Conservation (phyloP, 805 yeast genomes). For the Debaryomyces prosopidis region DNA sequence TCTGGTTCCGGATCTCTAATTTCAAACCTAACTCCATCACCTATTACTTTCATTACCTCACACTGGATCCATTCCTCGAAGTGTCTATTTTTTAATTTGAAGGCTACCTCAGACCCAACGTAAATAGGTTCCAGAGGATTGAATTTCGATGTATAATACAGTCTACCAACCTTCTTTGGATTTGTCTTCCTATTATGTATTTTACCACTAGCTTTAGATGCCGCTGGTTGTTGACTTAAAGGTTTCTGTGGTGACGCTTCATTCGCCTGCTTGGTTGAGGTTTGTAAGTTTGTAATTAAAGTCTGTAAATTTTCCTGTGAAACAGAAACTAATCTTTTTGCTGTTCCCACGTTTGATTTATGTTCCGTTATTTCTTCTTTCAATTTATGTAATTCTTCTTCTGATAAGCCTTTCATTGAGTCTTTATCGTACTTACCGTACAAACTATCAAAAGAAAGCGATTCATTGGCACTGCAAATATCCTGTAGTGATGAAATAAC, state of each 20-base stretch:
- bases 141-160: constrained; percentile 53
- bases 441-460: constrained; percentile 48
- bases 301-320: constrained; percentile 48
- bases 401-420: constrained; percentile 20
- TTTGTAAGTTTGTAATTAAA: constrained; percentile 36
- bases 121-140: constrained; percentile 58
- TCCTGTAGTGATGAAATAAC: constrained; percentile 69
- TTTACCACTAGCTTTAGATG: constrained; percentile 2
- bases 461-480: constrained; percentile 61
- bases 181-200: constrained; percentile 15
- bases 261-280: constrained; percentile 7
- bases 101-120: constrained; percentile 86
- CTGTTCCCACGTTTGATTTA: constrained; percentile 57
- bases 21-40: constrained; percentile 76
- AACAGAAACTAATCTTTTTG: constrained; percentile 36
- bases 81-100: constrained; percentile 66
- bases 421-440: constrained; percentile 22
- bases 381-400: constrained; percentile 40
- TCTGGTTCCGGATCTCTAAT: constrained; percentile 99
- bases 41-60: constrained; percentile 74
- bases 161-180: constrained; percentile 38
- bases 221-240: constrained; percentile 6
- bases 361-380: constrained; percentile 50
- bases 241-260: constrained; percentile 5
- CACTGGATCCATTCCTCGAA: constrained; percentile 97